Evolutionary conservation across 208 protist species (phyloP).

Genomic region (Acanthamoeba triangularis): DNA sequence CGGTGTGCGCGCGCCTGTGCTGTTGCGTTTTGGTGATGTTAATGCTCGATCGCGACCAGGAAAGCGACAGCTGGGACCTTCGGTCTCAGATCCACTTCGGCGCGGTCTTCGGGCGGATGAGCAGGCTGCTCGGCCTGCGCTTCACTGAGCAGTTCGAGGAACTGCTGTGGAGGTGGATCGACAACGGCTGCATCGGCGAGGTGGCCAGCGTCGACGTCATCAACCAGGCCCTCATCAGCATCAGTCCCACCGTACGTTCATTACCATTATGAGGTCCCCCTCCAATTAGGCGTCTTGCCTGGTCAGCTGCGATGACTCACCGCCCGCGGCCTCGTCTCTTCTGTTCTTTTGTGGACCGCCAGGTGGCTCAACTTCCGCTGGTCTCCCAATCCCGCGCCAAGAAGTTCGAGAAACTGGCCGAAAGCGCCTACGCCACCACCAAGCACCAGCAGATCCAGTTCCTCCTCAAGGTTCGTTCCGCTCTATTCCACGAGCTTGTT

Average conservation of each 20-base stretch:
- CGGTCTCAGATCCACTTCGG: neutral
- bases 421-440: constrained; percentile 60
- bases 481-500: too few species aligned
- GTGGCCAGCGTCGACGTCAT: neutral
- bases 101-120: constrained; percentile 36
- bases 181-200: neutral
- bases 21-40: neutral
- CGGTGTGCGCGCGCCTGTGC: neutral
- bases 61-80: neutral
- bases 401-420: constrained; percentile 39
- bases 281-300: neutral
- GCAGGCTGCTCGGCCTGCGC: neutral
- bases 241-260: neutral
- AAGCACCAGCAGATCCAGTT: constrained; percentile 49
- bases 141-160: constrained; percentile 50
- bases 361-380: constrained; percentile 68
- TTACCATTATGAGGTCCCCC: neutral
- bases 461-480: constrained; percentile 12
- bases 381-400: neutral
- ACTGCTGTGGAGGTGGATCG: constrained; percentile 33
- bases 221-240: neutral
- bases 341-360: neutral
- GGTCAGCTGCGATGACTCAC: neutral
- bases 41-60: neutral
- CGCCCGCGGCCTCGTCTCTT: neutral